Percentiles rank a stretch among this genome's conserved stretches.
These are phyloP conservation scores for Xylaria intraflava DNA, from an alignment of 495 filamentous ascomycete species.

Conservation along the genomic window DNA sequence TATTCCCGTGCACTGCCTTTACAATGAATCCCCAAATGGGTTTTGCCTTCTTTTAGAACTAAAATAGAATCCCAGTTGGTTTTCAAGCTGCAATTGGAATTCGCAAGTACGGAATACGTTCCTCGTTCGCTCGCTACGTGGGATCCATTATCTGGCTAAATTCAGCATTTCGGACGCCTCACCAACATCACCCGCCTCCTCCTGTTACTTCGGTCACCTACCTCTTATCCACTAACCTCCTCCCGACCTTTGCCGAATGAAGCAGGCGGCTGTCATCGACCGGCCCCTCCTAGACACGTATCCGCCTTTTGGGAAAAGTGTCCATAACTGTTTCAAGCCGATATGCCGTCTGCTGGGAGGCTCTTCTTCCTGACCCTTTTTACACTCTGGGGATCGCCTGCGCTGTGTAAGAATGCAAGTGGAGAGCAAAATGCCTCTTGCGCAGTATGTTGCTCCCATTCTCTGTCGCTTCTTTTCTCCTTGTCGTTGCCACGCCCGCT, in stretches of 20 bases:
- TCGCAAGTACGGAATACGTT: too few relatives aligned
- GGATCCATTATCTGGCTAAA: constrained; percentile 9
- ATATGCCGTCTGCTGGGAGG: constrained; percentile 38
- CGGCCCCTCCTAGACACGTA: not conserved
- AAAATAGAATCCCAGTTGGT: too few relatives aligned
- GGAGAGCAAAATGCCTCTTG: constrained; percentile 37
- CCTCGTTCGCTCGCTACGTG: not conserved
- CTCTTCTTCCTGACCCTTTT: constrained; percentile 74
- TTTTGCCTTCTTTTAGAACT: too few relatives aligned
- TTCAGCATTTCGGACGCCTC: constrained; percentile 3
- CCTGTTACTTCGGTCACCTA: not conserved
- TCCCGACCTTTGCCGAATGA: constrained; percentile 5
- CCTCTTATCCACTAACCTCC: not conserved
- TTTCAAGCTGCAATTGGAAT: too few relatives aligned
- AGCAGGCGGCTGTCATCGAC: constrained; percentile 4
- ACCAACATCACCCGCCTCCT: not conserved
- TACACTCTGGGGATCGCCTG: constrained; percentile 55
- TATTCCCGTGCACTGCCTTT: too few relatives aligned
- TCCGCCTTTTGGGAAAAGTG: constrained; percentile 4
- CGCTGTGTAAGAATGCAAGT: constrained; percentile 31
- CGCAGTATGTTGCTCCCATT: constrained; percentile 37
- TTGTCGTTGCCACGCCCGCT: constrained; percentile 13
- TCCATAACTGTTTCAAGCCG: constrained; percentile 7
- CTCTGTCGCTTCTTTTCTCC: constrained; percentile 19
- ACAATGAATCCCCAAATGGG: too few relatives aligned